Base-by-base conservation (phyloP, 1,284 basidiomycete species). In the Apiotrichum sp. region DNA sequence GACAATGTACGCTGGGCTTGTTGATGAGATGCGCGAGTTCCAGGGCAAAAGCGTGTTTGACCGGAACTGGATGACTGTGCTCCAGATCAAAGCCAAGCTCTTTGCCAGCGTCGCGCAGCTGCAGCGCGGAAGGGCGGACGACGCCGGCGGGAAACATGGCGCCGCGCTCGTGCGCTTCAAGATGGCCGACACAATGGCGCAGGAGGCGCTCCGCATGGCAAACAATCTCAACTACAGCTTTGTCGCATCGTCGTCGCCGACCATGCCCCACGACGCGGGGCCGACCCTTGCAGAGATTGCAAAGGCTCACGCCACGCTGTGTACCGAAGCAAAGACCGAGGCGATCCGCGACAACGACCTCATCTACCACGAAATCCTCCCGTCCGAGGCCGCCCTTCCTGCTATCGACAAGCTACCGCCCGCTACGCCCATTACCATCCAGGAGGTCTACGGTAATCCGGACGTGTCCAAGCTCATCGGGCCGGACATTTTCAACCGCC, bases 391-490 rank as follows among this genome's bases (percentile, higher is more conserved):
- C 16, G 82, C 88, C 0, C 81, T 98, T 0, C 84, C 93, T 0
- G 72, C 79, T 0, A 83, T 96, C 53, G 93, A 96, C 52, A 90
- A 90, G 70, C 79, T 86, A 0, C 79, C 81, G 0, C 84, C 92
- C 0, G 88, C 90, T 0, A 84, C 83, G 0, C 85, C 91, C 0
- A 86, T 95, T 52, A 83, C 88, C 0, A 96, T 96, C 54, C 95
- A 98, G 70, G 95, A 98, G 61, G 86, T 97, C 3, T 98, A 96
- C 70, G 84, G 85, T 16, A 83, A 88, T 32, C 84, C 89, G 0
- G 93, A 98, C 13, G 93, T 98, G 14, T 91, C 97, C 74, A 91
- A 90, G 75, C 84, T 93, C 46, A 95, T 98, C 61, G 95, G 96
- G 0, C 84, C 85, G 4, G 95, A 98, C 73, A 82, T 98, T 57